A percentile compares a stretch with the other conserved stretches of the same genome.
Evolutionary conservation across 2,329 filamentous ascomycete species (phyloP).

Genomic region (Paracoccidioides brasiliensis): DNA sequence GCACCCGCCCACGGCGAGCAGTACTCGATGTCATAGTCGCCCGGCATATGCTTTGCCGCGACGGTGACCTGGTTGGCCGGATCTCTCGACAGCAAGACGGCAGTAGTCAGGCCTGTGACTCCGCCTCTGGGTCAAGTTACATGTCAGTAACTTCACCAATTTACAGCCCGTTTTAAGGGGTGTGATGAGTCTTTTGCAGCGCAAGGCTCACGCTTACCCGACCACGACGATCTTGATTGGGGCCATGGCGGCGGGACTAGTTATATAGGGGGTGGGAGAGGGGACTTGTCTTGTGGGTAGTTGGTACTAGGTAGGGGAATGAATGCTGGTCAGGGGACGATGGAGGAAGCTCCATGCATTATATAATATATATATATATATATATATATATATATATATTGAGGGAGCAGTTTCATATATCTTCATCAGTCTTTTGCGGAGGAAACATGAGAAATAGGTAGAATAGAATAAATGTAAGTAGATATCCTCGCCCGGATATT

Average conservation of each 20-base stretch:
- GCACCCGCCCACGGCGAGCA: slow-evolving; percentile 81
- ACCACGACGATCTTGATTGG: slow-evolving; percentile 28
- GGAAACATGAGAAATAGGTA: no score
- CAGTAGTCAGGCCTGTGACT: slow-evolving; percentile 53
- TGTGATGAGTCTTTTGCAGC: no score
- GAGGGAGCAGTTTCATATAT: no score
- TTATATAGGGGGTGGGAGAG: not conserved
- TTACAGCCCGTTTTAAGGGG: not conserved
- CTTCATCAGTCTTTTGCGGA: not conserved
- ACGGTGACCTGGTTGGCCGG: slow-evolving; percentile 50
- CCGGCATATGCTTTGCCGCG: slow-evolving; percentile 80
- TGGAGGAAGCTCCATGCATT: no score
- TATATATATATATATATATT: no score
- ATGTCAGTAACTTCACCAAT: not conserved
- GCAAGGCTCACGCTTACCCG: slow-evolving; percentile 18
- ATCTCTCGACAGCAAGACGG: slow-evolving; percentile 47
- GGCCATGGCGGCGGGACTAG: slow-evolving; percentile 15
- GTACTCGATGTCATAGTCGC: slow-evolving; percentile 85
- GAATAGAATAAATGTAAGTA: no score
- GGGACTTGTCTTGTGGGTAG: no score
- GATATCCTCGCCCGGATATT: not conserved
- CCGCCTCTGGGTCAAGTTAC: slow-evolving; percentile 39
- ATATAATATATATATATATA: no score
- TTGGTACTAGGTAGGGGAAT: no score
- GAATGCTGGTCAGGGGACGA: no score